Percentiles rank a stretch among this genome's conserved stretches.
Conservation (phyloP, 441 rosid species). For the Gossypium davidsonii region DNA sequence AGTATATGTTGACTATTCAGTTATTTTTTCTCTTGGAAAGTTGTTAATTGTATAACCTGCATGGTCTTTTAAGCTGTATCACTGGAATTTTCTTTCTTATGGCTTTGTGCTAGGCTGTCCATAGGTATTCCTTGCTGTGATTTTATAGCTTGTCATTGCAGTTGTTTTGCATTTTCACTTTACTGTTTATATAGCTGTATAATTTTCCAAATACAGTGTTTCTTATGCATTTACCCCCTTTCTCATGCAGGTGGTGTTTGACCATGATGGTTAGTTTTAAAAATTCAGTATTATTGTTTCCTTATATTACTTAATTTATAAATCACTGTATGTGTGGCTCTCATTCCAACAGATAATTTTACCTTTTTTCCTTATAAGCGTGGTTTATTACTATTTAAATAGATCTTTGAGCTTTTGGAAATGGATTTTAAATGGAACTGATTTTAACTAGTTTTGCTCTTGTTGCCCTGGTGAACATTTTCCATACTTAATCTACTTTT, state of each 20-base stretch:
- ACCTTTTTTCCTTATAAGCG: neutral
- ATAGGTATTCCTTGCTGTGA: constrained; percentile 1
- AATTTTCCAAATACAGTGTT: neutral
- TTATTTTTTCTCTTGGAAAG: neutral
- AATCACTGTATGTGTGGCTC: neutral
- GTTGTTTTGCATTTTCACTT: neutral
- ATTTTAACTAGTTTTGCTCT: neutral
- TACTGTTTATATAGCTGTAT: neutral
- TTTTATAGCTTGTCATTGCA: neutral
- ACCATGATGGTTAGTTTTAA: constrained; percentile 82
- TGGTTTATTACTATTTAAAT: neutral
- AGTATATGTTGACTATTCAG: neutral
- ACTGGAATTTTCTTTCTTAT: neutral
- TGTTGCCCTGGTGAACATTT: neutral
- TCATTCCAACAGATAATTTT: neutral
- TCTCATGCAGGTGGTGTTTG: constrained; percentile 86
- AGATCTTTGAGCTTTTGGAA: neutral
- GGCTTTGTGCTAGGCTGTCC: neutral
- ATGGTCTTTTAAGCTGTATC: neutral
- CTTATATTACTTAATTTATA: neutral
- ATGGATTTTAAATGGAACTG: neutral
- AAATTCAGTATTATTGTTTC: constrained; percentile 1
- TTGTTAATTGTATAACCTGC: neutral
- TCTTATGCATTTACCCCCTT: constrained; percentile 7
- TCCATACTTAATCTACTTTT: neutral